phyloP scores from a whole-genome alignment of 805 yeast species.

The Cyberlindnera euphorbiae region DNA sequence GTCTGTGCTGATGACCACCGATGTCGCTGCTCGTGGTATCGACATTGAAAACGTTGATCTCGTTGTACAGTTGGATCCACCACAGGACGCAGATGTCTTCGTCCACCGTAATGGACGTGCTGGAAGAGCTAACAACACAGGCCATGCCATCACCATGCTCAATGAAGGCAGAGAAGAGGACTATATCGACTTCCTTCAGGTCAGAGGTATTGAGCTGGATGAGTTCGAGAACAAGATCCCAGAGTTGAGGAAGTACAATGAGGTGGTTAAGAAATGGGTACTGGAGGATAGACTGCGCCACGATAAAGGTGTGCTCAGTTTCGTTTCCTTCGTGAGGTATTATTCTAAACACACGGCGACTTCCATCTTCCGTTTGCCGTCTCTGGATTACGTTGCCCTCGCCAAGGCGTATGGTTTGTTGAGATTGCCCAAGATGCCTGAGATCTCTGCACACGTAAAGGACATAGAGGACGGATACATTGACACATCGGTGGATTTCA shows the following conservation, averaged over 20 bases:
- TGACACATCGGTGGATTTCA: slow-evolving; percentile 40
- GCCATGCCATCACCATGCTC: slow-evolving; percentile 72
- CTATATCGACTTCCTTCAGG: slow-evolving; percentile 73
- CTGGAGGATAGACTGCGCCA: slow-evolving; percentile 73
- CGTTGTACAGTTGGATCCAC: slow-evolving; percentile 93
- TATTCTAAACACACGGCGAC: slow-evolving; percentile 85
- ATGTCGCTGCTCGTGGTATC: slow-evolving; percentile 97
- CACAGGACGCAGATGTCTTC: slow-evolving; percentile 87
- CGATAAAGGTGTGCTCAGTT: slow-evolving; percentile 75
- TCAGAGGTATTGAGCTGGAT: slow-evolving; percentile 54
- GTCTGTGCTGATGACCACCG: slow-evolving; percentile 80
- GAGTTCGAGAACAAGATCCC: slow-evolving; percentile 28
- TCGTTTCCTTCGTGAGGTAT: slow-evolving; percentile 76
- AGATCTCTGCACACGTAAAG: slow-evolving; percentile 48
- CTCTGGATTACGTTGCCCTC: slow-evolving; percentile 65
- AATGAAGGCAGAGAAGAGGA: slow-evolving; percentile 76
- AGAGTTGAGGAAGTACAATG: slow-evolving; percentile 15
- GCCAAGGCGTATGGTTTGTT: slow-evolving; percentile 77
- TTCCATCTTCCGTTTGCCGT: slow-evolving; percentile 75
- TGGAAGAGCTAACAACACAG: slow-evolving; percentile 84
- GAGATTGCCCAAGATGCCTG: slow-evolving; percentile 94
- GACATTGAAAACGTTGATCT: slow-evolving; percentile 94
- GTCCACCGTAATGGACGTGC: slow-evolving; percentile 94
- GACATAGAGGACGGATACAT: slow-evolving; percentile 76
- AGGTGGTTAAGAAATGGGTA: slow-evolving; percentile 44